Evolutionary conservation across 2,329 filamentous ascomycete species (phyloP).

Genomic region (Xylaria digitata): DNA sequence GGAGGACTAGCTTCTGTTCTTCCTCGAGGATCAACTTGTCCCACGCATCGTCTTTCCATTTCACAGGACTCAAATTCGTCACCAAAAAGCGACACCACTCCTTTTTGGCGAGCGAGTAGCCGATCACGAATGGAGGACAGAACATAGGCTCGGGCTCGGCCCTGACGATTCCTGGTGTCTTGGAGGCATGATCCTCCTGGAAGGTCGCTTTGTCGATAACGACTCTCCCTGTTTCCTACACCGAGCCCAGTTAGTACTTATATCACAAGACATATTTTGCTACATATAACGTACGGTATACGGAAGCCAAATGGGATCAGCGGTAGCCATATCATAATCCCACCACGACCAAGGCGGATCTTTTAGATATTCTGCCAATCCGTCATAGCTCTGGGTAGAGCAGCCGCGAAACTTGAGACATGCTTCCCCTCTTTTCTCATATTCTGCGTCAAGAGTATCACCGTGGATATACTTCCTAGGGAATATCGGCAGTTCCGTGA

Average conservation of each 20-base stretch:
- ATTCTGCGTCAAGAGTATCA: constrained; percentile 6
- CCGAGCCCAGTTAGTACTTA: not conserved
- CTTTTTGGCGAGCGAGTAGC: constrained; percentile 41
- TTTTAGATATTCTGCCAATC: constrained; percentile 36
- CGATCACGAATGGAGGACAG: constrained; percentile 40
- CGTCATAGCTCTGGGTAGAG: constrained; percentile 30
- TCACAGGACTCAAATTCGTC: constrained; percentile 30
- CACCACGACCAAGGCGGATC: constrained; percentile 37
- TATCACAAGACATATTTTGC: too few relatives aligned
- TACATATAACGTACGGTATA: constrained; percentile 29
- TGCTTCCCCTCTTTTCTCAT: constrained; percentile 10
- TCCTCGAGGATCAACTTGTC: constrained; percentile 40
- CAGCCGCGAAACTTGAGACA: constrained; percentile 17
- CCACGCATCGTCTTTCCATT: constrained; percentile 37
- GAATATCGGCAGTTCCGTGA: constrained; percentile 20
- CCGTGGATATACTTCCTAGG: constrained; percentile 17
- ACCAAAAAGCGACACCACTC: constrained; percentile 42
- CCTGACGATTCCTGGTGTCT: constrained; percentile 17
- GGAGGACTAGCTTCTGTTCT: constrained; percentile 40
- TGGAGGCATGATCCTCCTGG: constrained; percentile 29
- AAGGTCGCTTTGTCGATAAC: constrained; percentile 41
- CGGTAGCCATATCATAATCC: constrained; percentile 21
- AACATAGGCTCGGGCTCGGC: constrained; percentile 28
- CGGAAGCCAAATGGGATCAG: constrained; percentile 34
- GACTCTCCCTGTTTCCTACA: constrained; percentile 36